These are phyloP conservation scores for Mycena polygramma DNA, from an alignment of 768 basidiomycete genomes.

Conservation along the genomic window DNA sequence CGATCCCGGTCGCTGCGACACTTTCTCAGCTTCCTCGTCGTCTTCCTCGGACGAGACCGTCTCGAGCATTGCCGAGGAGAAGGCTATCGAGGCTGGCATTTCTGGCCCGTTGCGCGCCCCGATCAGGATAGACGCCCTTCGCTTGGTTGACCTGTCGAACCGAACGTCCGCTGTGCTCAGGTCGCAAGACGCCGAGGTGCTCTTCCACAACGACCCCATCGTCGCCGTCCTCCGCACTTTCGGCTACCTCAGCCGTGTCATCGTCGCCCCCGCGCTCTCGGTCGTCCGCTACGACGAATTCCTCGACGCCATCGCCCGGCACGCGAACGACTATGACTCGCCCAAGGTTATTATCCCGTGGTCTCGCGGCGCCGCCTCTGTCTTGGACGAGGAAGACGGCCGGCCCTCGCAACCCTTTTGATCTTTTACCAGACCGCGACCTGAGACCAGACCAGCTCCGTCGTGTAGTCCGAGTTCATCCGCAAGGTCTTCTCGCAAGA, in stretches of 20 bases:
- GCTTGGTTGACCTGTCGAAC: conserved; percentile 90
- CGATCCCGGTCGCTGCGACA: conserved; percentile 85
- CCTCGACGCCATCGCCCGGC: conserved; percentile 71
- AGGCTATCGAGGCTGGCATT: conserved; percentile 42
- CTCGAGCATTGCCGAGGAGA: conserved; percentile 44
- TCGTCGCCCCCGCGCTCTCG: conserved; percentile 76
- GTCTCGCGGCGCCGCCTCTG: conserved; percentile 62
- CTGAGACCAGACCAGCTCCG: conserved; percentile 65
- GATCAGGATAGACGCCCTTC: conserved; percentile 79
- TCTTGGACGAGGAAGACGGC: conserved; percentile 45
- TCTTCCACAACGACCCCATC: conserved; percentile 80
- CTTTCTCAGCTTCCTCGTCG: conserved; percentile 70
- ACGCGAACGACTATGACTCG: conserved; percentile 67
- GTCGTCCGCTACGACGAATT: conserved; percentile 86
- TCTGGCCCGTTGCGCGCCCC: conserved; percentile 16
- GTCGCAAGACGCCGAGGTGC: conserved; percentile 78
- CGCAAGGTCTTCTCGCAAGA: conserved; percentile 83
- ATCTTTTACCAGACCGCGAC: conserved; percentile 71
- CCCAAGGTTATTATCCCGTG: conserved; percentile 91
- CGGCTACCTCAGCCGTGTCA: conserved; percentile 74
- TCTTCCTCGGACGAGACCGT: conserved; percentile 8
- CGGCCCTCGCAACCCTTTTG: conserved; percentile 74
- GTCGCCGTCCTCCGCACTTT: conserved; percentile 84
- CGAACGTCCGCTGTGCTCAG: conserved; percentile 91
- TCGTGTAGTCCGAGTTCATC: conserved; percentile 86